Conservation (phyloP, 1,139 yeast genomes). For the Meyerozyma guilliermondii region DNA sequence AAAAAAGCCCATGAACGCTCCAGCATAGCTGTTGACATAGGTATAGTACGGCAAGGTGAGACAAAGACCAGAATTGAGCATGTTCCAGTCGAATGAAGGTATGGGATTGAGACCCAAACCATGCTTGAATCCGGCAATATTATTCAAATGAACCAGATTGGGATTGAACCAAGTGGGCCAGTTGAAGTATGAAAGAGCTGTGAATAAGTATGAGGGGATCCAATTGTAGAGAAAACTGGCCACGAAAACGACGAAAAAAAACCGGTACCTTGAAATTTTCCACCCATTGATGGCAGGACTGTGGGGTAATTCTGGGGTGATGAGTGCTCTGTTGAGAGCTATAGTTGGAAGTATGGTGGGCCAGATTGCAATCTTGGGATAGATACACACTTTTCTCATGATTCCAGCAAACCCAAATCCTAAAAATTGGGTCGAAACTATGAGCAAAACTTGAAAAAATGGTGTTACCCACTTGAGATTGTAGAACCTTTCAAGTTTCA, state of each 20-base stretch:
- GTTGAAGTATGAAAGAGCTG: conserved; percentile 37
- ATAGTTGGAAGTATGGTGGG: conserved; percentile 44
- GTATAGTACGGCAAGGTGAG: conserved; percentile 23
- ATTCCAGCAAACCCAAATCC: conserved; percentile 46
- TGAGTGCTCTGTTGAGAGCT: conserved; percentile 40
- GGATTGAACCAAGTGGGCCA: conserved; percentile 48
- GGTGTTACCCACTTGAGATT: conserved; percentile 42
- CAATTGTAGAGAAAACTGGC: conserved; percentile 37
- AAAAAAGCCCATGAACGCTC: conserved; percentile 29
- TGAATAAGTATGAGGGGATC: conserved; percentile 40
- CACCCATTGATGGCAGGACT: conserved; percentile 31
- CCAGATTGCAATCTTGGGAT: conserved; percentile 43
- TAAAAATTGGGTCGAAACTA: conserved; percentile 39
- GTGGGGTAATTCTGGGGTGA: conserved; percentile 24
- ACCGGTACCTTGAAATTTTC: conserved; percentile 35
- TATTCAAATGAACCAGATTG: conserved; percentile 34
- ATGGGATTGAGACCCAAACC: conserved; percentile 43
- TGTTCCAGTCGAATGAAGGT: conserved; percentile 45
- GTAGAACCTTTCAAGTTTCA: conserved; percentile 41
- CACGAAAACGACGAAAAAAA: conserved; percentile 30
- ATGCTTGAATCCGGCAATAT: conserved; percentile 31
- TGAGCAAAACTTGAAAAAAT: conserved; percentile 32
- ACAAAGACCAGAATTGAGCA: conserved; percentile 17
- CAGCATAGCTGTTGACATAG: conserved; percentile 32
- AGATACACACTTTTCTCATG: conserved; percentile 41